A percentile compares a stretch with the other conserved stretches of the same genome.
These are phyloP conservation scores for Tetragonia tetragonoides DNA, from an alignment of 148 eudicot species.

Conservation along the genomic window DNA sequence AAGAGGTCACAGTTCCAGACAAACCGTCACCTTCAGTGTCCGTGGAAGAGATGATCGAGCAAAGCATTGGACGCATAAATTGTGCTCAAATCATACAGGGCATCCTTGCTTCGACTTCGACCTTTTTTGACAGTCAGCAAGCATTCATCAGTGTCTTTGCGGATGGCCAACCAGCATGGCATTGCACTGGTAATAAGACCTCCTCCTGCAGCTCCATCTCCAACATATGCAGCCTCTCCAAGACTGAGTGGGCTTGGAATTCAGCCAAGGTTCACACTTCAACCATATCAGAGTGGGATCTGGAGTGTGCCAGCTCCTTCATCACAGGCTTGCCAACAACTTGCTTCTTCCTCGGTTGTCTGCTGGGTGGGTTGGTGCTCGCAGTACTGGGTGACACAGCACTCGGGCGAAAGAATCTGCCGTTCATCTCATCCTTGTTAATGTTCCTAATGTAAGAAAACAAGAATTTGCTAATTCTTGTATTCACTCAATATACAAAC, in stretches of 20 bases:
- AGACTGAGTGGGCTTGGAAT: conserved; percentile 18
- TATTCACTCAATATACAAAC: too few relatives aligned
- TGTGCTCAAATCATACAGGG: conserved; percentile 3
- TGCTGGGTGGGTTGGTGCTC: conserved; percentile 8
- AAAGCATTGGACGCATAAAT: conserved; percentile 7
- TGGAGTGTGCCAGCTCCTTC: conserved; percentile 18
- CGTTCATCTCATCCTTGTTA: background rate
- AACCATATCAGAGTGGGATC: conserved; percentile 21
- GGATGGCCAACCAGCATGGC: conserved; percentile 19
- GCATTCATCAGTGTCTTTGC: conserved; percentile 14
- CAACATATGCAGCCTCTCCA: conserved; percentile 10
- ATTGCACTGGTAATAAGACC: background rate
- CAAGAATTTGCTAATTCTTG: too few relatives aligned
- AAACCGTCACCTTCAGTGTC: background rate
- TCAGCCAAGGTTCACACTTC: conserved; percentile 5
- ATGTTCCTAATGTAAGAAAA: too few relatives aligned
- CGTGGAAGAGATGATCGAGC: conserved; percentile 19
- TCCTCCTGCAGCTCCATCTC: conserved; percentile 1
- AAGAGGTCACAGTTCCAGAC: too few relatives aligned
- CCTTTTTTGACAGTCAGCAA: conserved; percentile 11
- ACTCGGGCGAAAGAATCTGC: conserved; percentile 19
- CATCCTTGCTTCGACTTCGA: background rate
- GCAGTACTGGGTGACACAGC: conserved; percentile 15
- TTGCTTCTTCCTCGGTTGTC: conserved; percentile 12
- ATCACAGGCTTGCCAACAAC: conserved; percentile 16